Percentiles rank a stretch among this genome's conserved stretches.
phyloP scores from a whole-genome alignment of 2,329 filamentous ascomycete genomes.

The Rutstroemia sp. region DNA sequence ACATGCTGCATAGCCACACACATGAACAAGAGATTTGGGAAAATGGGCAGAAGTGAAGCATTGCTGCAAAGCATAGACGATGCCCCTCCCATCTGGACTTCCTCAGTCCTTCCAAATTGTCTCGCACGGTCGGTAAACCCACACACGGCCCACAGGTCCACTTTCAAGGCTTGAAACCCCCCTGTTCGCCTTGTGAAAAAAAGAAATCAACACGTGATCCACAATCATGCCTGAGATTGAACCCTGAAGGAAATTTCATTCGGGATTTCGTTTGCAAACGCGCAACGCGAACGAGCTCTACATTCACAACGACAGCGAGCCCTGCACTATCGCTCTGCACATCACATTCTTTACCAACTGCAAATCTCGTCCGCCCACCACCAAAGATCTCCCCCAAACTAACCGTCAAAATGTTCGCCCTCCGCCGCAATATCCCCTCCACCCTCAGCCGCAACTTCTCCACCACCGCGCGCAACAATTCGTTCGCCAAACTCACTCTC shows the following conservation, averaged over 20 bases:
- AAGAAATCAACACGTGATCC: no score
- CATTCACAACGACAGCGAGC: not conserved
- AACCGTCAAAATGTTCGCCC: constrained; percentile 22
- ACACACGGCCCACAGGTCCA: no score
- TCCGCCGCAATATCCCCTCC: constrained; percentile 34
- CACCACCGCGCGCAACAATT: constrained; percentile 45
- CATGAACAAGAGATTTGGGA: no score
- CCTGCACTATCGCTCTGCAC: no score
- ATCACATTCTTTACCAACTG: not conserved
- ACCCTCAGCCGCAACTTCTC: constrained; percentile 63
- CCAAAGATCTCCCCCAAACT: not conserved
- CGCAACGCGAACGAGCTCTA: not conserved
- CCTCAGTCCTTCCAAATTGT: no score
- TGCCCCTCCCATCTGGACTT: not conserved
- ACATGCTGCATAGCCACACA: no score
- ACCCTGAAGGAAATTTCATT: no score
- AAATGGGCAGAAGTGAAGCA: not conserved
- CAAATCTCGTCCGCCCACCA: not conserved
- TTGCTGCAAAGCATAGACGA: not conserved
- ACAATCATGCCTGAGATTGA: no score
- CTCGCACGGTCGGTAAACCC: no score
- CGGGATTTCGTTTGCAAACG: not conserved
- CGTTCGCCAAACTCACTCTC: constrained; percentile 74
- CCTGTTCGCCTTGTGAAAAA: no score
- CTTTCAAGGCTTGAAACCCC: not conserved